phyloP scores from a whole-genome alignment of 345 rosid species.

The Euphorbia pulcherrima region DNA sequence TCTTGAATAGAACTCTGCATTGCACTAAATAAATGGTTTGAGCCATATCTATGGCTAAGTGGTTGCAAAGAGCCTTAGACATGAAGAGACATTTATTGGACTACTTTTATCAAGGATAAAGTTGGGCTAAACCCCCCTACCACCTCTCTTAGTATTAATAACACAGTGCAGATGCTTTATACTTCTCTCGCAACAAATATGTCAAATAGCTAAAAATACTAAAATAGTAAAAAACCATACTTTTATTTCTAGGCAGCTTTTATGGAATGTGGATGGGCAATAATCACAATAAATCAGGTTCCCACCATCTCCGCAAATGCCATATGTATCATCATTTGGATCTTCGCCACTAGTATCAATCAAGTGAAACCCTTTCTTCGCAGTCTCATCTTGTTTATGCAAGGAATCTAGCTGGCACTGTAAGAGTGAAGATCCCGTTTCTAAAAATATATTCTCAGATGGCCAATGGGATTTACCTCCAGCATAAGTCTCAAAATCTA shows the following conservation, averaged over 20 bases:
- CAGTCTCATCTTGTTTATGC: constrained; percentile 60
- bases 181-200: neutral
- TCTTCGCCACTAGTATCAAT: constrained; percentile 66
- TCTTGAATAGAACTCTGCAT: neutral
- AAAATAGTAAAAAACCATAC: constrained; percentile 37
- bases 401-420: constrained; percentile 66
- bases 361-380: constrained; percentile 51
- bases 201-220: neutral
- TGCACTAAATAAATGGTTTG: neutral
- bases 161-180: neutral
- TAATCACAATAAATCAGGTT: constrained; percentile 83
- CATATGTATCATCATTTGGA: constrained; percentile 95
- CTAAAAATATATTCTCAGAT: constrained; percentile 54
- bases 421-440: constrained; percentile 61
- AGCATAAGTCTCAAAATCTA: constrained; percentile 64
- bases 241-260: constrained; percentile 69
- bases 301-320: constrained; percentile 96
- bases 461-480: constrained; percentile 49
- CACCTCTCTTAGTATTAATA: neutral
- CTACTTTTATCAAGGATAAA: neutral
- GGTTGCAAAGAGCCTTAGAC: neutral
- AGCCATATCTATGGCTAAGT: neutral
- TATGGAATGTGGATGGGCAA: constrained; percentile 96
- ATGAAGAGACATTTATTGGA: neutral
- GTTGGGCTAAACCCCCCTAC: neutral